Evolutionary conservation across 108 stramenopile genomes (phyloP), one percentile per base, ranked within the genome.

Genomic region (Fragilaria crotonensis): DNA sequence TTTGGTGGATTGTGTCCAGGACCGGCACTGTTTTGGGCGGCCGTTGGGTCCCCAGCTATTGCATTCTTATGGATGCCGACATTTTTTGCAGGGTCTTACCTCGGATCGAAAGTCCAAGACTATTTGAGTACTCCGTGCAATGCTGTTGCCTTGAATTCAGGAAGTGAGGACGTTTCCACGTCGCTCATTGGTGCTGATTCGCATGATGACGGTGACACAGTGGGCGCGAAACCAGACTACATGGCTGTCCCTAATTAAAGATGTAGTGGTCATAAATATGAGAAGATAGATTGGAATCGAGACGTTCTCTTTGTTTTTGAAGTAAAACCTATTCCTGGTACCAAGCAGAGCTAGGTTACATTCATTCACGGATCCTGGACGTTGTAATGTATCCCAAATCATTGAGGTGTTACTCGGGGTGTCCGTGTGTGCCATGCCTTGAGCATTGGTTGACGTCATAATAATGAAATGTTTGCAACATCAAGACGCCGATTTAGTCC

Each of bases 1-100:
- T 45, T 79, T 20, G 73, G 64, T 9, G 81, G 81, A 11, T 45
- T 73, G 1, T 82, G 81, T 48, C 81, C 81, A 14, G 81, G 81
- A n/a, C 81, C 81, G 2, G 81, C 81, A 22, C 61, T 82, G 69
- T 66, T 70, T 47, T 46, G 58, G 26, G 74, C 69, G 4, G 68
- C 62, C 48, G 67, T 57, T 22, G 78, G 78, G 23, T 61, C 61
- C 29, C 66, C 47, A 0, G 59, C 61, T 44, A 57, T 73, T 22
- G 23, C 76, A 2, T 30, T 71, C 5, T 27, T 56, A 7, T 79
- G 74, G 74, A 71, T 65, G 78, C 78, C 78, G 9, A 52, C 62
- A 27, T 79, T 76, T 33, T 69, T 56, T 33, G 54, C 2, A 4
- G 54, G 54, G 3, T 45, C 54, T 3, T 56, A 33, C 33, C 33